Base-by-base conservation (phyloP, 2,329 filamentous ascomycete species). In the Aspergillus latus region DNA sequence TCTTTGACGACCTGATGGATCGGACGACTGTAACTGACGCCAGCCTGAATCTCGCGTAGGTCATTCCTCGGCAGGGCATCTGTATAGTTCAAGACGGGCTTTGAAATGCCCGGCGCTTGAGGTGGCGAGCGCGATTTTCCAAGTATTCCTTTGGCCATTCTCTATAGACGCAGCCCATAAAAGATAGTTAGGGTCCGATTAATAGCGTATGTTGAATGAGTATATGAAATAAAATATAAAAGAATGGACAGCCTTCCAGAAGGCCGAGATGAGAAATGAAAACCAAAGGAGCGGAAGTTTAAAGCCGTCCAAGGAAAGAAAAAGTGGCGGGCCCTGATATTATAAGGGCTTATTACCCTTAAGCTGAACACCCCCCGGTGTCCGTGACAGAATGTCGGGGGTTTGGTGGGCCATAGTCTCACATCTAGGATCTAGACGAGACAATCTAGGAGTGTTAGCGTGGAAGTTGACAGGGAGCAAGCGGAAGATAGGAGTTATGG, bases 171-270 rank as follows among this genome's bases (percentile, higher is more conserved):
- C 11, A 10, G 15, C 34, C 30, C 43, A 36, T 44, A 32, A 9
- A 21, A 47, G 28, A 15, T 30, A 1, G 11, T 34, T 46, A 50
- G 49, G 49, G 30, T 26, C 48, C 21, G 42, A 55, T 54, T 49
- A 54, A 51, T 49, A 42, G 57, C 57, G 28, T 42, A 52, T 37
- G 30, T 47, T 50, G 21, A 21, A 21, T 21, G 21, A 21, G 21
- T 21, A 21, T 13, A 9, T 21, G 21, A 21, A 21, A 21, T 21
- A 21, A 21, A 21, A 21, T 50, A n/a, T 42, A 21, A 21, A 52
- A 47, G 72, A 73, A 68, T 61, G 69, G 67, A 73, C 65, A 60
- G 68, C 70, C 70, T 75, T 73, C 73, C 72, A 69, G 72, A 75
- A 72, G 69, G 63, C 71, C 63, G 52, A 45, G 30, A 32, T 42